Evolutionary conservation across 331 rosid species (phyloP).

Genomic region (Quercus phellos): DNA sequence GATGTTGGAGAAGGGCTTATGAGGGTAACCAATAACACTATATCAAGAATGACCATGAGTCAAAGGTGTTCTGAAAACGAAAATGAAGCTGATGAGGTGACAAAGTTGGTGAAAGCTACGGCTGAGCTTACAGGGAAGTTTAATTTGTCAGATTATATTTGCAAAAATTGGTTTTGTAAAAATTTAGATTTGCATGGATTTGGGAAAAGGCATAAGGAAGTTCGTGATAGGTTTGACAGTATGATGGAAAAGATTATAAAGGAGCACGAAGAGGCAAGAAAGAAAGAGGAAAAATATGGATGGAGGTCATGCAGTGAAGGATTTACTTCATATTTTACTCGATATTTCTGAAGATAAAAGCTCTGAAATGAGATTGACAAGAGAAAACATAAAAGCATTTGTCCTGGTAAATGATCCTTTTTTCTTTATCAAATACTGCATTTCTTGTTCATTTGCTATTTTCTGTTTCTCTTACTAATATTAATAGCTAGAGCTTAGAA

Average conservation of each 20-base stretch:
- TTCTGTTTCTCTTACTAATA: too few relatives aligned
- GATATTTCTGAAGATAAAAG: constrained; percentile 25
- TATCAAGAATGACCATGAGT: constrained; percentile 47
- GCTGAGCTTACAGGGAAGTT: constrained; percentile 35
- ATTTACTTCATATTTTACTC: constrained; percentile 40
- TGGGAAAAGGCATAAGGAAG: constrained; percentile 23
- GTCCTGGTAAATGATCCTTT: constrained; percentile 10
- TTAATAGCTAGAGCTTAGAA: not conserved
- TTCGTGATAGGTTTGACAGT: constrained; percentile 22
- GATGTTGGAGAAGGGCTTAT: constrained; percentile 34
- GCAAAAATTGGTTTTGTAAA: constrained; percentile 31
- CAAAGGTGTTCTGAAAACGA: constrained; percentile 29
- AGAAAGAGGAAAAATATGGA: not conserved
- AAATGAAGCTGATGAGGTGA: constrained; percentile 30
- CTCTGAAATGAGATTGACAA: constrained; percentile 29
- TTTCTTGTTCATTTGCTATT: not conserved
- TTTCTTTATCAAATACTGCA: not conserved
- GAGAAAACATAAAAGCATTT: constrained; percentile 42
- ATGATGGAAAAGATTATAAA: constrained; percentile 36
- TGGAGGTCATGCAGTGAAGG: constrained; percentile 18
- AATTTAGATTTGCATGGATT: constrained; percentile 31
- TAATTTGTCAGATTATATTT: constrained; percentile 31
- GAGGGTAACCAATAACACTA: constrained; percentile 23
- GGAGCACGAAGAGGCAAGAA: constrained; percentile 33
- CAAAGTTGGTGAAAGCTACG: constrained; percentile 28